These are phyloP conservation scores for Antrodiella citrinella DNA, from an alignment of 768 basidiomycete genomes.

Conservation along the genomic window DNA sequence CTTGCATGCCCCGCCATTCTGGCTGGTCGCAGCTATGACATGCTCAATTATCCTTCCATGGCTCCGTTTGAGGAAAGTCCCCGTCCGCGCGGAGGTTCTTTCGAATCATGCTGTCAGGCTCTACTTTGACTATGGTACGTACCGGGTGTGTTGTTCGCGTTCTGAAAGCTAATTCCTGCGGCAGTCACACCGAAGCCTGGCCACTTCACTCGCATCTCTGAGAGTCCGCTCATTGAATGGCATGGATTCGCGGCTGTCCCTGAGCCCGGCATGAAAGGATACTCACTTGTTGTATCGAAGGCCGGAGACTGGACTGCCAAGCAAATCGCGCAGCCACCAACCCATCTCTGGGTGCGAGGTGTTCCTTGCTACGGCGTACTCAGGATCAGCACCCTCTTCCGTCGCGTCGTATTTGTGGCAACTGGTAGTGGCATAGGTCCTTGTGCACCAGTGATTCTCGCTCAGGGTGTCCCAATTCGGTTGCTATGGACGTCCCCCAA, in stretches of 20 bases:
- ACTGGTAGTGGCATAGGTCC: slow-evolving; percentile 55
- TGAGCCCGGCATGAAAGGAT: slow-evolving; percentile 29
- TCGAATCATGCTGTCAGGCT: slow-evolving; percentile 51
- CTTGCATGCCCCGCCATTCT: slow-evolving; percentile 39
- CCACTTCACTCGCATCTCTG: slow-evolving; percentile 29
- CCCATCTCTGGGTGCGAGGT: slow-evolving; percentile 49
- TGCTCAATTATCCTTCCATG: slow-evolving; percentile 52
- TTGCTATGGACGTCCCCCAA: slow-evolving; percentile 59
- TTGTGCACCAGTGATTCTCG: slow-evolving; percentile 48
- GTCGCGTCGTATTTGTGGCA: slow-evolving; percentile 47
- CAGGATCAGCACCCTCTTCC: slow-evolving; percentile 46
- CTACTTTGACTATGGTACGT: slow-evolving; percentile 50
- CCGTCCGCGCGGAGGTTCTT: slow-evolving; percentile 42
- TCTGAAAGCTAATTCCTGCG: neutral
- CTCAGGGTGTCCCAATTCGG: slow-evolving; percentile 40
- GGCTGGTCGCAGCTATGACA: slow-evolving; percentile 48
- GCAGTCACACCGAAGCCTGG: slow-evolving; percentile 26
- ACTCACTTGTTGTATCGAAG: slow-evolving; percentile 47
- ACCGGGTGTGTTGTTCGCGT: slow-evolving; percentile 14
- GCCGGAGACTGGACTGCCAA: slow-evolving; percentile 56
- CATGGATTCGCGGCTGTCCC: slow-evolving; percentile 51
- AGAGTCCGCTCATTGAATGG: slow-evolving; percentile 47
- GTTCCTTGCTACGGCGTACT: slow-evolving; percentile 49
- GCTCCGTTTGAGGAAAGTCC: slow-evolving; percentile 48
- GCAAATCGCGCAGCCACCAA: slow-evolving; percentile 45